Conservation (phyloP, 1,139 yeast genomes). For the Diutina siamensis region DNA sequence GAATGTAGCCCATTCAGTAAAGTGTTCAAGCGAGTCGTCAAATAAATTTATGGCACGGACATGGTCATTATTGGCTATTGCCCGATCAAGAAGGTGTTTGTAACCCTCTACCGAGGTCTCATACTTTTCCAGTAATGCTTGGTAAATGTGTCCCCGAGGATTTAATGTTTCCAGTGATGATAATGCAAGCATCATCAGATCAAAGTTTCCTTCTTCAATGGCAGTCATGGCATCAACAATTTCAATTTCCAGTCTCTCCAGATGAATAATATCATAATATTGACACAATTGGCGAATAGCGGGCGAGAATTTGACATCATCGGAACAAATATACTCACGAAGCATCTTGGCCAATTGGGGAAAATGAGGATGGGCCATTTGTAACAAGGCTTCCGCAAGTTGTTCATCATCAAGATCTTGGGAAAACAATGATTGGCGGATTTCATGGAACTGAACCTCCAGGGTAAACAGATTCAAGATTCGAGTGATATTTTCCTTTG, state of each 20-base stretch:
- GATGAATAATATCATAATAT: slow-evolving; percentile 6
- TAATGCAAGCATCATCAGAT: neutral
- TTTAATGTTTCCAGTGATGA: neutral
- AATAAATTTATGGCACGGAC: slow-evolving; percentile 20
- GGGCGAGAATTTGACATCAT: slow-evolving; percentile 17
- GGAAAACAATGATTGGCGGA: slow-evolving; percentile 13
- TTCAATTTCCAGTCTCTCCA: slow-evolving; percentile 8
- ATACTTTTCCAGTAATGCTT: neutral
- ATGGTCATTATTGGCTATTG: slow-evolving; percentile 15
- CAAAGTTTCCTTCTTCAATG: slow-evolving; percentile 1
- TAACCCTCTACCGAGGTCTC: slow-evolving; percentile 18
- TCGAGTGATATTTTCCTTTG: slow-evolving; percentile 8
- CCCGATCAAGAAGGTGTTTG: slow-evolving; percentile 21
- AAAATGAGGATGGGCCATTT: slow-evolving; percentile 9
- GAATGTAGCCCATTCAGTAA: slow-evolving; percentile 20
- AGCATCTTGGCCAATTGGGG: slow-evolving; percentile 10
- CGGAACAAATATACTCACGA: slow-evolving; percentile 12
- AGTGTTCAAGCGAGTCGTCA: slow-evolving; percentile 19
- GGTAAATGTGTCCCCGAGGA: neutral
- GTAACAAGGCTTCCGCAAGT: slow-evolving; percentile 14
- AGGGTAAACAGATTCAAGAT: slow-evolving; percentile 8
- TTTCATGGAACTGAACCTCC: slow-evolving; percentile 9
- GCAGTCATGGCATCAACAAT: slow-evolving; percentile 8
- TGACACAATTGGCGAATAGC: slow-evolving; percentile 15
- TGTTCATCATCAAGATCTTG: slow-evolving; percentile 18